Evolutionary conservation across 179 eudicot species (phyloP), one percentile per base, ranked within the genome.

Genomic region (Spergularia azorica): DNA sequence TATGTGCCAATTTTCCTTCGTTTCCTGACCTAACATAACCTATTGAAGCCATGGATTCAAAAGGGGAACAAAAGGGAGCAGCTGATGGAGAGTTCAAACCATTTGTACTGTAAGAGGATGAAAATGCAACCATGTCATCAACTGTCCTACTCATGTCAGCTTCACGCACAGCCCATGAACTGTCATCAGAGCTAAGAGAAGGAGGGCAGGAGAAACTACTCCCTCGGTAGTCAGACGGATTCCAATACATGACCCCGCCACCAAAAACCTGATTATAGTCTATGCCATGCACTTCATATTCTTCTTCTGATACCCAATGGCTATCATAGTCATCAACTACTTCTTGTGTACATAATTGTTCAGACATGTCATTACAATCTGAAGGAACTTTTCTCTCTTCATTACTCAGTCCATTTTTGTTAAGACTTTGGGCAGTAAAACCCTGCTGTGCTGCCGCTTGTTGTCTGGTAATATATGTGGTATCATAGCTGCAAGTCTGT

Each of bases 111-210:
- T 93, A 93, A 60, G 97, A 86, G 39, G 98, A 89, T 67, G 98
- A 87, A 84, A 93, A 95, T 36, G 96, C 92, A 76, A 95, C 97
- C 98, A 95, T 95, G 79, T 95, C 98, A 91, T 95, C 98, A 81
- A 95, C 97, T 71, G 90, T 86, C 80, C 92, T 86, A 60, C 85
- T 92, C 93, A 95, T 88, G 76, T 95, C 98, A 58, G 98, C 96
- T 83, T 95, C 98, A 71, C 88, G 87, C 92, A 93, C 93, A 80
- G 97, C 97, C 96, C 96, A 95, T 18, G 95, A 95, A 82, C 98
- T 90, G 82, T 95, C 98, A 79, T 95, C 98, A 43, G 98, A 95
- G 83, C 98, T 91, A 71, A 95, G 96, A 76, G 98, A 95, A 67
- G 98, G 98, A 72, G 98, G 96, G 36, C 97, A 92, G 41, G 98